phyloP scores from a whole-genome alignment of 345 rosid species.

The Salix koriyanagi region DNA sequence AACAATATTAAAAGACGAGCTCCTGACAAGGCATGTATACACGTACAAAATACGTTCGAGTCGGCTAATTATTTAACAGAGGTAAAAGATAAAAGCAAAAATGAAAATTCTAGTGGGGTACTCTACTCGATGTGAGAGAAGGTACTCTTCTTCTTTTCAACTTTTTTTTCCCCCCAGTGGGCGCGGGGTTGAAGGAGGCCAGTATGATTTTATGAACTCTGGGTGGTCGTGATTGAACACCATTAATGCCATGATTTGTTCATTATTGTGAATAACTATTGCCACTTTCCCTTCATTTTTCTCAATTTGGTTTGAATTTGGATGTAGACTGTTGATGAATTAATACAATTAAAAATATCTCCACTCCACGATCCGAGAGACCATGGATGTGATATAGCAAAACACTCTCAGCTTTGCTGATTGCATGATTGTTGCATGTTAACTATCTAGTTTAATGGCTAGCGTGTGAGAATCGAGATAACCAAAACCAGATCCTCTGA shows the following conservation, averaged over 20 bases:
- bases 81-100: not conserved
- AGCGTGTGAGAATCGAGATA: too few species aligned
- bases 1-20: not conserved
- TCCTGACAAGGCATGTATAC: not conserved
- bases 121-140: not conserved
- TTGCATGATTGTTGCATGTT: too few species aligned
- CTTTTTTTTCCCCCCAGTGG: not conserved
- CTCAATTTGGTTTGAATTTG: not conserved
- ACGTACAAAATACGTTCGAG: not conserved
- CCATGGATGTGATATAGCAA: too few species aligned
- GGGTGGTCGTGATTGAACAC: not conserved
- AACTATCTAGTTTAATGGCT: too few species aligned
- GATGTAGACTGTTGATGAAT: not conserved
- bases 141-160: not conserved
- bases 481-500: too few species aligned
- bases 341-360: too few species aligned
- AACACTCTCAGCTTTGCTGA: too few species aligned
- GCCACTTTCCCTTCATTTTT: not conserved
- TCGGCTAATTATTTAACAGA: not conserved
- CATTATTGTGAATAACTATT: not conserved
- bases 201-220: too few species aligned
- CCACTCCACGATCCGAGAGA: too few species aligned
- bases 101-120: not conserved
- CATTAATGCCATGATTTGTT: not conserved
- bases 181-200: not conserved